Evolutionary conservation across 2,329 filamentous ascomycete species (phyloP).

Genomic region (Alternaria longipes): DNA sequence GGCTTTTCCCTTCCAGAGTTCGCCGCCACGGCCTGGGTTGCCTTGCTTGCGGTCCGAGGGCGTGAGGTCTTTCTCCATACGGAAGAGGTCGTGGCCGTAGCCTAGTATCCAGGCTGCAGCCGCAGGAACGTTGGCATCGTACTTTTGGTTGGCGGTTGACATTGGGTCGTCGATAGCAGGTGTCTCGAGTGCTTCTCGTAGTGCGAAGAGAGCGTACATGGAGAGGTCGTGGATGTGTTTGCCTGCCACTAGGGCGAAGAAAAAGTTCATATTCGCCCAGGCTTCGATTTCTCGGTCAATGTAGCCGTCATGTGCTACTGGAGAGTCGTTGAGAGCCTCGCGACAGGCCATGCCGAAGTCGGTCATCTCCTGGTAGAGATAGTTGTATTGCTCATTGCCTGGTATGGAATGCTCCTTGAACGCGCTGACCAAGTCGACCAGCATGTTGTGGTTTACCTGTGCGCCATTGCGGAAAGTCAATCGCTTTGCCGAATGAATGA

Average conservation of each 20-base stretch:
- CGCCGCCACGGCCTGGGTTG: constrained; percentile 41
- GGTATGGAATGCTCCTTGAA: constrained; percentile 39
- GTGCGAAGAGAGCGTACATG: constrained; percentile 40
- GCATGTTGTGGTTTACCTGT: constrained; percentile 20
- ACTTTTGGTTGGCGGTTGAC: constrained; percentile 32
- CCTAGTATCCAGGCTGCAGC: constrained; percentile 43
- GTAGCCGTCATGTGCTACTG: constrained; percentile 25
- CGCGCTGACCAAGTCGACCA: constrained; percentile 33
- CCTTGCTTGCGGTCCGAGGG: constrained; percentile 37
- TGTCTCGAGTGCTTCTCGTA: constrained; percentile 42
- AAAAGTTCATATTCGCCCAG: constrained; percentile 46
- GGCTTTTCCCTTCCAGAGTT: constrained; percentile 41
- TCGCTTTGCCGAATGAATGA: constrained; percentile 43
- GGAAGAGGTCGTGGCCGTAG: constrained; percentile 31
- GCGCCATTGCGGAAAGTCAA: constrained; percentile 25
- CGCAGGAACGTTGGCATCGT: constrained; percentile 40
- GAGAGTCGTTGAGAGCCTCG: constrained; percentile 45
- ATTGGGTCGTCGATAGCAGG: constrained; percentile 25
- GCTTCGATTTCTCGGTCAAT: constrained; percentile 36
- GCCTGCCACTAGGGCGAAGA: constrained; percentile 38
- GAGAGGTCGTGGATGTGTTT: constrained; percentile 26
- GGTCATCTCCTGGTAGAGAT: constrained; percentile 31
- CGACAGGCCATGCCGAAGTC: constrained; percentile 36
- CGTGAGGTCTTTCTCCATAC: constrained; percentile 39
- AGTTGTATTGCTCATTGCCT: constrained; percentile 28